A percentile compares a stretch with the other conserved stretches of the same genome.
phyloP scores from a whole-genome alignment of 139 green algal genomes.

The Chlorella sp. region DNA sequence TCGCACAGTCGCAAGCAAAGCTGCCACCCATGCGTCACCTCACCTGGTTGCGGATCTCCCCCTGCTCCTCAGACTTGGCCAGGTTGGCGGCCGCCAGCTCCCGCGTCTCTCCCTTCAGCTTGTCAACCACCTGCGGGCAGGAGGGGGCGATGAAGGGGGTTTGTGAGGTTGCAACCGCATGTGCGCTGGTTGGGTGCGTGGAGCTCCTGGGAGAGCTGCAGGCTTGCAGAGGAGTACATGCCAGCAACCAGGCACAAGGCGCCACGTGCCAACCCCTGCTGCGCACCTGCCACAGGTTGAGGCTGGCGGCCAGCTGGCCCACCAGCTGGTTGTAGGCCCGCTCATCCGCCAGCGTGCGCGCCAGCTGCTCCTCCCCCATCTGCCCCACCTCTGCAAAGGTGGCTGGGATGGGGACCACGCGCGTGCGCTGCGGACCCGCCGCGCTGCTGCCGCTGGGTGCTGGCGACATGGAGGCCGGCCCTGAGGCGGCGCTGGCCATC shows the following conservation, averaged over 20 bases:
- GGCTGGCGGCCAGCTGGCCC: background rate
- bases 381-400: conserved; percentile 40
- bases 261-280: no score
- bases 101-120: background rate
- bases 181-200: no score
- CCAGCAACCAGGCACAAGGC: background rate
- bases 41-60: conserved; percentile 44
- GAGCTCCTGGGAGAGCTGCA: no score
- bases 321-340: conserved; percentile 46
- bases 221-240: no score
- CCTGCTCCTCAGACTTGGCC: conserved; percentile 54
- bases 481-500: background rate
- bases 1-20: no score
- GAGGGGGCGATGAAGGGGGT: no score
- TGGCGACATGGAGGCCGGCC: conserved; percentile 7
- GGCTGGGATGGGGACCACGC: background rate
- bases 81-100: conserved; percentile 55
- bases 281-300: conserved; percentile 20
- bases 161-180: no score
- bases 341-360: conserved; percentile 51
- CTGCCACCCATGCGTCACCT: no score
- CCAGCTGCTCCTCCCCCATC: conserved; percentile 50
- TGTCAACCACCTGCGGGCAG: conserved; percentile 18
- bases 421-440: background rate
- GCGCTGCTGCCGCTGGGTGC: background rate